phyloP scores from a whole-genome alignment of 2,329 filamentous ascomycete species.

The Stenocarpella maydis region DNA sequence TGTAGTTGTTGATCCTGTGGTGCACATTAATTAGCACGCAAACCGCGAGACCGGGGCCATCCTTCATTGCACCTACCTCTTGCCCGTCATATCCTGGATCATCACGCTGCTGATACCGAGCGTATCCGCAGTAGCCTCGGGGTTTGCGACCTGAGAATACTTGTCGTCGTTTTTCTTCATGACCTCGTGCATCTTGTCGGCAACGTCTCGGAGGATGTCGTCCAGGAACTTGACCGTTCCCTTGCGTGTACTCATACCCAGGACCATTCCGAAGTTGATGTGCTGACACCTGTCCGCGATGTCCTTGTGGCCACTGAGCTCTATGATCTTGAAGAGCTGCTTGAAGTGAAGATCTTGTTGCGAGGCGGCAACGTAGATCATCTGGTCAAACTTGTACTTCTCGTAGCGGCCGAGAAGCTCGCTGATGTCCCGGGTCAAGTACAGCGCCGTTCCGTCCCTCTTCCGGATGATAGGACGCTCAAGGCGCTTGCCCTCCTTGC shows the following conservation, averaged over 20 bases:
- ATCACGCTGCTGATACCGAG: conserved; percentile 95
- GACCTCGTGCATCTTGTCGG: conserved; percentile 96
- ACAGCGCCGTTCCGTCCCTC: conserved; percentile 77
- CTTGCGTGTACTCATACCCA: conserved; percentile 75
- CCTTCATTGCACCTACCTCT: conserved; percentile 65
- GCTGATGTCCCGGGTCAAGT: conserved; percentile 80
- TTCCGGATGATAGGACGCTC: conserved; percentile 77
- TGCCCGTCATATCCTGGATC: conserved; percentile 98
- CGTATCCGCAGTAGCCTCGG: conserved; percentile 81
- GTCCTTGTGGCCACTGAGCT: conserved; percentile 74
- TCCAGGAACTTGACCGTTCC: conserved; percentile 79
- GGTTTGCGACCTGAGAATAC: conserved; percentile 88
- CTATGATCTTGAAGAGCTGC: conserved; percentile 79
- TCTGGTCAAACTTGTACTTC: conserved; percentile 75
- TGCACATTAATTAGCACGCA: conserved; percentile 11
- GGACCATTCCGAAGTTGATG: conserved; percentile 77
- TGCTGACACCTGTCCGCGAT: conserved; percentile 75
- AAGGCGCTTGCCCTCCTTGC: conserved; percentile 73
- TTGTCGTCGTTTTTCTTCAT: conserved; percentile 93
- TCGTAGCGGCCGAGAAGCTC: conserved; percentile 73
- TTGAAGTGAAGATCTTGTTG: conserved; percentile 77
- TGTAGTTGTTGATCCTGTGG: conserved; percentile 68
- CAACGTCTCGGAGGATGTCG: conserved; percentile 80
- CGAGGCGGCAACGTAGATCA: conserved; percentile 81
- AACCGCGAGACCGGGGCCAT: neutral